phyloP scores from a whole-genome alignment of 2,329 filamentous ascomycete species.

The Beauveria medogensis region DNA sequence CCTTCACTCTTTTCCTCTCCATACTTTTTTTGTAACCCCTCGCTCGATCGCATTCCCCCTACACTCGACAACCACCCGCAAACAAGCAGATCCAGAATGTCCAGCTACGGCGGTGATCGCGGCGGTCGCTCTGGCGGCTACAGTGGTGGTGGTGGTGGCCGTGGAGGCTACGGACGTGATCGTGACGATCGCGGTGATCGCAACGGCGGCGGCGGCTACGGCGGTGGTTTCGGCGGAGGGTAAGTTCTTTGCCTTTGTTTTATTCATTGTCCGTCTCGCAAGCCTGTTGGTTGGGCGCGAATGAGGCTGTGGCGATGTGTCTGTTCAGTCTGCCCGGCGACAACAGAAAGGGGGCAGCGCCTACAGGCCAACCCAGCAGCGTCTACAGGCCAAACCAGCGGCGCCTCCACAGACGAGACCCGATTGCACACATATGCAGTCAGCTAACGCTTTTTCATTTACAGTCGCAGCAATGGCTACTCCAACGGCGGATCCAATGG shows the following conservation, averaged over 20 bases:
- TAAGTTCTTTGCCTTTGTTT: slow-evolving; percentile 22
- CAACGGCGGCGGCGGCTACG: slow-evolving; percentile 27
- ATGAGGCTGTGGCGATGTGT: not conserved
- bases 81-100: slow-evolving; percentile 28
- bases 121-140: slow-evolving; percentile 22
- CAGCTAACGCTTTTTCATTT: slow-evolving; percentile 26
- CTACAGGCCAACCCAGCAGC: no score
- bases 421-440: not conserved
- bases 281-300: not conserved
- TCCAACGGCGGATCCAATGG: slow-evolving; percentile 13
- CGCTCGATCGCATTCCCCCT: not conserved
- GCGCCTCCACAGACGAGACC: not conserved
- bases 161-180: slow-evolving; percentile 23
- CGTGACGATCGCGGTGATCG: slow-evolving; percentile 33
- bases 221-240: slow-evolving; percentile 23
- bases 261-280: slow-evolving; percentile 3
- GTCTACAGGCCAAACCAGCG: no score
- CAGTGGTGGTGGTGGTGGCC: slow-evolving; percentile 22
- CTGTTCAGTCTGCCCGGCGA: not conserved
- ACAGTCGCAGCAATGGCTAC: slow-evolving; percentile 43
- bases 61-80: not conserved
- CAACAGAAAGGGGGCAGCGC: not conserved
- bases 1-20: slow-evolving; percentile 4
- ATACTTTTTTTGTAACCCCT: not conserved
- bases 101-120: slow-evolving; percentile 34